phyloP scores from a whole-genome alignment of 2,329 filamentous ascomycete species.

The Fusarium foetens region DNA sequence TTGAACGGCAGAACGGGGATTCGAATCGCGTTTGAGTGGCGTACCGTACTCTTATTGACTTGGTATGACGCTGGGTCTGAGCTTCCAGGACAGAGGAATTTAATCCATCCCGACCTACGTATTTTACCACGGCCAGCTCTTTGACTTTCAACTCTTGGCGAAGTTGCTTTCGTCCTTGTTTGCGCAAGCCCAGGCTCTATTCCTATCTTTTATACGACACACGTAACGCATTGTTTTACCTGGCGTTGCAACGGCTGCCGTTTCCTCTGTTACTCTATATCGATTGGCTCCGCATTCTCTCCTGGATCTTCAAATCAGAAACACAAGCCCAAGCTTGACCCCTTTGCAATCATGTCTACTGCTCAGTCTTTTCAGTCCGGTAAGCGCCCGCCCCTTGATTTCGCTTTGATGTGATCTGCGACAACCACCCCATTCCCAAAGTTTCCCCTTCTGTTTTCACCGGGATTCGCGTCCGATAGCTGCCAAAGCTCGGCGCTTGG shows the following conservation, averaged over 20 bases:
- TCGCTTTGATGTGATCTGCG: slow-evolving; percentile 45
- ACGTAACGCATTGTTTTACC: slow-evolving; percentile 30
- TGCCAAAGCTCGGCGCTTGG: slow-evolving; percentile 39
- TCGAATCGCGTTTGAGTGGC: slow-evolving; percentile 38
- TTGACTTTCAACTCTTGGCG: slow-evolving; percentile 27
- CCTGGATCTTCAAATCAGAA: slow-evolving; percentile 42
- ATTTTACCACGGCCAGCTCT: slow-evolving; percentile 32
- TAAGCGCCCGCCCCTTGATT: slow-evolving; percentile 47
- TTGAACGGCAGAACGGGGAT: slow-evolving; percentile 38
- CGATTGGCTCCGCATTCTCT: slow-evolving; percentile 36
- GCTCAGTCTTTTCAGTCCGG: slow-evolving; percentile 42
- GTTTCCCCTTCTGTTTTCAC: slow-evolving; percentile 33
- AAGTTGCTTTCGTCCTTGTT: slow-evolving; percentile 11
- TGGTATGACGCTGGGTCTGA: slow-evolving; percentile 48
- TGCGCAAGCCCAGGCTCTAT: slow-evolving; percentile 12
- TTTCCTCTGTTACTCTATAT: slow-evolving; percentile 22
- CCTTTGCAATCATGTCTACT: slow-evolving; percentile 45
- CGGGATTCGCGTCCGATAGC: slow-evolving; percentile 30
- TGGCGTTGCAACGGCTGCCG: slow-evolving; percentile 31
- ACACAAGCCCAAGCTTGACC: slow-evolving; percentile 40
- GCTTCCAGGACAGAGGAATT: slow-evolving; percentile 46
- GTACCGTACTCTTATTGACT: slow-evolving; percentile 37
- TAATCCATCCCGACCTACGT: slow-evolving; percentile 45
- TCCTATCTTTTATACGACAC: slow-evolving; percentile 16
- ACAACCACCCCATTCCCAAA: slow-evolving; percentile 32